Evolutionary conservation across 2,329 filamentous ascomycete species (phyloP).

Genomic region (Pestalotiopsis sp.): DNA sequence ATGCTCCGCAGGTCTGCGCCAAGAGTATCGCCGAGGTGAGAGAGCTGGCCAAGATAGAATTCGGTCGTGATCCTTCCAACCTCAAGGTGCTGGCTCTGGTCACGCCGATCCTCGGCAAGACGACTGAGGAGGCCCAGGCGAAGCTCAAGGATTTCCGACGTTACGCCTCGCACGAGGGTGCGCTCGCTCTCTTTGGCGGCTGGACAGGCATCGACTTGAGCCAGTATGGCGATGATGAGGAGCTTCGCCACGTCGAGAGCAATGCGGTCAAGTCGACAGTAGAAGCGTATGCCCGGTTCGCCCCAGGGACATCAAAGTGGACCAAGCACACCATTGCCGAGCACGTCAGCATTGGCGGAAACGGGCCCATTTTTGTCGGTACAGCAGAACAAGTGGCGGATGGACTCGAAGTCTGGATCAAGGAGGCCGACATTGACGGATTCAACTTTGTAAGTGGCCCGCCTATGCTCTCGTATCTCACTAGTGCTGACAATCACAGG

Average conservation of each 20-base stretch:
- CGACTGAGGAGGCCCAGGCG: slow-evolving; percentile 63
- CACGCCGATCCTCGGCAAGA: slow-evolving; percentile 64
- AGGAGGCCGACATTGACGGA: slow-evolving; percentile 70
- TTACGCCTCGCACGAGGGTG: slow-evolving; percentile 63
- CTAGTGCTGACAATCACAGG: slow-evolving; percentile 31
- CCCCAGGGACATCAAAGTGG: slow-evolving; percentile 65
- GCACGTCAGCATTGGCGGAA: slow-evolving; percentile 67
- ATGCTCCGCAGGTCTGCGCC: slow-evolving; percentile 60
- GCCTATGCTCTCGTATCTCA: not conserved
- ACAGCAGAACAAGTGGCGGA: slow-evolving; percentile 66
- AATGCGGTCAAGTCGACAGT: slow-evolving; percentile 50
- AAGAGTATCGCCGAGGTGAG: slow-evolving; percentile 65
- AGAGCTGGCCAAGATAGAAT: slow-evolving; percentile 48
- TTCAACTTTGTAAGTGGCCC: slow-evolving; percentile 65
- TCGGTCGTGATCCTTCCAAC: slow-evolving; percentile 56
- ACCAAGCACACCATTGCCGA: slow-evolving; percentile 70
- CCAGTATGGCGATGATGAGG: slow-evolving; percentile 39
- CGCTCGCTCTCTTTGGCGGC: slow-evolving; percentile 69
- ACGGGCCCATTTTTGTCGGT: slow-evolving; percentile 65
- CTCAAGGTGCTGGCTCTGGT: slow-evolving; percentile 71
- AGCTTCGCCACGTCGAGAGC: slow-evolving; percentile 38
- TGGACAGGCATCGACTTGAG: slow-evolving; percentile 63
- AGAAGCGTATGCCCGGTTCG: slow-evolving; percentile 55
- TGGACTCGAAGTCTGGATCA: slow-evolving; percentile 65
- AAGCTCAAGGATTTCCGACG: slow-evolving; percentile 63